Base-by-base conservation (phyloP, 768 basidiomycete species). In the Trametes elegans region DNA sequence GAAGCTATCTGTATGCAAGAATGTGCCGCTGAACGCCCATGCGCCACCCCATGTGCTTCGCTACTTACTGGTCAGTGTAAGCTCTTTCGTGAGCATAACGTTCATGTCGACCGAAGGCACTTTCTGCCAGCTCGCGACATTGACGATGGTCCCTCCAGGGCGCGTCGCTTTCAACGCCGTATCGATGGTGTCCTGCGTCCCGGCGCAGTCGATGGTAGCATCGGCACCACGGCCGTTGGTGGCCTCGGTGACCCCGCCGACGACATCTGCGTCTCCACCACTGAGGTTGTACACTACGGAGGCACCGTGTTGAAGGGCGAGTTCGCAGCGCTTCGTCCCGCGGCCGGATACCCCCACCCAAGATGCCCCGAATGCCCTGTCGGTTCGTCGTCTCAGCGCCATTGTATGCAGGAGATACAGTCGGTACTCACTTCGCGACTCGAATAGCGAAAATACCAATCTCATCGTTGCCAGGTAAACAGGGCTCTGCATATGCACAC, bases 201-300 rank as follows among this genome's bases (percentile, higher is more conserved):
- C 78, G 6, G 77, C 76, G n/a, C 76, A 76, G 43, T 81, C 79
- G 56, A 78, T 76, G 2, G 70, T 75, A 41, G 78, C 67, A 51
- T 78, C 74, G 9, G 75, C 76, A 18, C 78, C 78, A 54, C 57
- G 11, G 68, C 55, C 58, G 24, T 44, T 34, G 6, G 64, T 77
- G 1, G 68, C 64, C 29, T 67, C 58, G 21, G 66, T 43, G 5
- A 70, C 66, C 2, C 62, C 64, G 0, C 61, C 57, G 6, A 66
- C 61, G 27, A 75, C 55, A 54, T 73, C 65, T 5, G 54, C 40
- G 10, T 14, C 28, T 0, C 40, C n/a, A 2, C 57, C 29, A 9
- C 56, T 60, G 3, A 76, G 75, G 51, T 78, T 68, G 59, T 74
- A 59, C 2, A 69, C 68, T 23, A 64, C 62, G 9, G 74, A 70